phyloP scores from a whole-genome alignment of 2,329 filamentous ascomycete genomes.

The Samsoniella hepiali region DNA sequence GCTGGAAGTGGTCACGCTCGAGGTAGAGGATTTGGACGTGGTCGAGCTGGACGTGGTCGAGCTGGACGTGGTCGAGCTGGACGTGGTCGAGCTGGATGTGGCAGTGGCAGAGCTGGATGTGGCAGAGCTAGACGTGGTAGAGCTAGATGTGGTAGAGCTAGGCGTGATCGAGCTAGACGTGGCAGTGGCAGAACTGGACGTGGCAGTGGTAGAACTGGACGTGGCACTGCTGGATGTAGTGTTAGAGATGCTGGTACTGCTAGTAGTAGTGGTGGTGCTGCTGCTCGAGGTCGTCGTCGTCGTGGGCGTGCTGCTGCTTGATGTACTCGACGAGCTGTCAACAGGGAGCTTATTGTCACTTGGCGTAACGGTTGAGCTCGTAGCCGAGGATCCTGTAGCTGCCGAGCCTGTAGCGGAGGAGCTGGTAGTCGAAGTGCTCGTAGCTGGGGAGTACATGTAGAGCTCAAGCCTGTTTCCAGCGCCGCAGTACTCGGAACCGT shows the following conservation, averaged over 20 bases:
- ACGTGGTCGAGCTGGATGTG: slow-evolving; percentile 1
- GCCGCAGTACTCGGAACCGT: slow-evolving; percentile 35
- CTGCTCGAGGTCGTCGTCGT: slow-evolving; percentile 8
- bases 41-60: neutral
- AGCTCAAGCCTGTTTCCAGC: slow-evolving; percentile 32
- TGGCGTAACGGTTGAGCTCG: neutral
- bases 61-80: neutral
- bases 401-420: neutral
- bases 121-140: neutral
- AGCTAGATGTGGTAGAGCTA: neutral
- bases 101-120: neutral
- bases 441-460: slow-evolving; percentile 27
- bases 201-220: neutral
- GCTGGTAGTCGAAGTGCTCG: neutral
- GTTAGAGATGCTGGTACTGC: neutral
- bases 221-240: neutral
- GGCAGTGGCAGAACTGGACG: neutral
- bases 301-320: neutral
- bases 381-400: neutral
- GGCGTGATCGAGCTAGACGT: too few relatives aligned
- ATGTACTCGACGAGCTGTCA: neutral
- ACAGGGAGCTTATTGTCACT: neutral
- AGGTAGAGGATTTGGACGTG: neutral
- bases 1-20: neutral
- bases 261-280: neutral